phyloP scores from a whole-genome alignment of 176 grass and related monocot genomes.

The Poa annua region DNA sequence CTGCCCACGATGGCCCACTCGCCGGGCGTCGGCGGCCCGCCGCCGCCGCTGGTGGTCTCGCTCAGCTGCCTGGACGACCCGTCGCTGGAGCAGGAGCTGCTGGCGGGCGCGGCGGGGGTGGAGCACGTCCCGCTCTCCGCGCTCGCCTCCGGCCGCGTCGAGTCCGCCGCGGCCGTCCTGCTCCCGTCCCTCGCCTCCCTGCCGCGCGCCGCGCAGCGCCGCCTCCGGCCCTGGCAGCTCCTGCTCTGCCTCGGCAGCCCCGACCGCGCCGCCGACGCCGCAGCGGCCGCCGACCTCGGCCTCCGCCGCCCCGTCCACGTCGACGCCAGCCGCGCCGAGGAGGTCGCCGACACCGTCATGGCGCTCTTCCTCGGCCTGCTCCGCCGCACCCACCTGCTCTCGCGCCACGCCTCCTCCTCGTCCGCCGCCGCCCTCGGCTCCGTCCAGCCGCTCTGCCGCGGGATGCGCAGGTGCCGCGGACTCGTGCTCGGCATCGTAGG shows the following conservation, averaged over 20 bases:
- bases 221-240: constrained; percentile 91
- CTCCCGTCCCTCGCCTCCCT: constrained; percentile 78
- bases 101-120: constrained; percentile 62
- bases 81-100: constrained; percentile 71
- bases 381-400: constrained; percentile 80
- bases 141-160: constrained; percentile 63
- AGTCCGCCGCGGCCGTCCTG: constrained; percentile 70
- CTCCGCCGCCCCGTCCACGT: constrained; percentile 80
- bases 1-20: constrained; percentile 54
- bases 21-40: not conserved
- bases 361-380: constrained; percentile 87
- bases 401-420: constrained; percentile 67
- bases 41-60: constrained; percentile 61
- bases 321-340: constrained; percentile 82
- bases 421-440: constrained; percentile 71
- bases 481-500: constrained; percentile 94
- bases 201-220: constrained; percentile 84
- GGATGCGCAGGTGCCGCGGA: constrained; percentile 90
- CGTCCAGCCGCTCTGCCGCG: constrained; percentile 79
- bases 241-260: constrained; percentile 88
- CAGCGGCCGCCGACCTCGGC: constrained; percentile 74
- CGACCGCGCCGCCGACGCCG: constrained; percentile 83
- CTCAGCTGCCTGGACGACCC: constrained; percentile 89
- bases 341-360: constrained; percentile 98
- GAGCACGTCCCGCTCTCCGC: constrained; percentile 79